Percentiles rank a stretch among this genome's conserved stretches.
These are phyloP conservation scores for Barnettozyma sucrosica DNA, from an alignment of 805 yeast species.

Conservation along the genomic window DNA sequence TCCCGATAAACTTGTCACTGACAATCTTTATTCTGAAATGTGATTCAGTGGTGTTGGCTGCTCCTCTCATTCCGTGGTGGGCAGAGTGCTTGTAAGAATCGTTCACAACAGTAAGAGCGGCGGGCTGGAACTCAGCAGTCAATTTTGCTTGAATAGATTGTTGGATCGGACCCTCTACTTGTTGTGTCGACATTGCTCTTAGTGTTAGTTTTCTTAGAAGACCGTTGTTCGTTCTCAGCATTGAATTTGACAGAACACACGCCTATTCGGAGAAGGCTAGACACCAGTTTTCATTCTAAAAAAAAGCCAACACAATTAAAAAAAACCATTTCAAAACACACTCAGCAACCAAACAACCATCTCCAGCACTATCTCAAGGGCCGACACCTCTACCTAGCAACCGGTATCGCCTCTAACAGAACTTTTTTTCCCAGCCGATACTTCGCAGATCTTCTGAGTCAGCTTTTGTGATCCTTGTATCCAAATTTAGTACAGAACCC, in stretches of 20 bases:
- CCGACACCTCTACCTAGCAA: neutral
- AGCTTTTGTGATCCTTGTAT: neutral
- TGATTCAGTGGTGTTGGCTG: slow-evolving; percentile 66
- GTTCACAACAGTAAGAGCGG: slow-evolving; percentile 49
- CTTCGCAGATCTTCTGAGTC: neutral
- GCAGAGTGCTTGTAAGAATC: slow-evolving; percentile 87
- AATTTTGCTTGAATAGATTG: slow-evolving; percentile 19
- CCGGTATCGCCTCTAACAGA: neutral
- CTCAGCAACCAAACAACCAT: neutral
- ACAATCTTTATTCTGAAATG: slow-evolving; percentile 77
- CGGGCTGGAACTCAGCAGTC: slow-evolving; percentile 32
- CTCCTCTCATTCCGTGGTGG: slow-evolving; percentile 76
- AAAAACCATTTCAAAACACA: neutral
- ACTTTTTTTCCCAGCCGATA: neutral
- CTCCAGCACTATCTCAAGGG: neutral
- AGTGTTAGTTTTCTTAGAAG: slow-evolving; percentile 5
- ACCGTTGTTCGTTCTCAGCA: neutral
- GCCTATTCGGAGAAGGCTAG: neutral
- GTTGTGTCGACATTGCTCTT: slow-evolving; percentile 22
- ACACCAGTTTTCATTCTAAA: neutral
- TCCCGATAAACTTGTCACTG: slow-evolving; percentile 60
- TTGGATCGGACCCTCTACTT: slow-evolving; percentile 23
- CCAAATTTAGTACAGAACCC: neutral
- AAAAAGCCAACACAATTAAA: neutral
- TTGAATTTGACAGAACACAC: neutral